Conservation (phyloP, 495 filamentous ascomycete species). For the Ramalina intermedia region DNA sequence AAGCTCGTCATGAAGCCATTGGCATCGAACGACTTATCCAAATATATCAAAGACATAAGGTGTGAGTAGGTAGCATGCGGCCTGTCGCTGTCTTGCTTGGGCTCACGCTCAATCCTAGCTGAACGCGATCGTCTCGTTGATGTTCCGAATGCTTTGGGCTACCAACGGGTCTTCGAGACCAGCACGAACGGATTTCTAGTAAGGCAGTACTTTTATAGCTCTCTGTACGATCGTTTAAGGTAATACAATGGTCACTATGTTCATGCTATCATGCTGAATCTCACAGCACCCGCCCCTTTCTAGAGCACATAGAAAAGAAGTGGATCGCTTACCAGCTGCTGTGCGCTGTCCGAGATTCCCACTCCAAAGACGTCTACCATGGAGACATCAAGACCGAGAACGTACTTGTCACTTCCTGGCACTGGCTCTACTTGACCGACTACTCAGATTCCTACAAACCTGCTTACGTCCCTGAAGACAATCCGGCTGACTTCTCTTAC, state of each 20-base stretch:
- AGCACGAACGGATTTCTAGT: slow-evolving; percentile 82
- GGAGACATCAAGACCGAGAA: slow-evolving; percentile 99
- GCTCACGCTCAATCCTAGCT: slow-evolving; percentile 31
- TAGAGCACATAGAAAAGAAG: slow-evolving; percentile 96
- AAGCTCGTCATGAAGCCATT: slow-evolving; percentile 92
- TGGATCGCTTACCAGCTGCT: slow-evolving; percentile 96
- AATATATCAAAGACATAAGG: slow-evolving; percentile 59
- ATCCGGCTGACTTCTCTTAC: slow-evolving; percentile 93
- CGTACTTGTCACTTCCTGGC: slow-evolving; percentile 93
- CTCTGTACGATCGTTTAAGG: slow-evolving; percentile 90
- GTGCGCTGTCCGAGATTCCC: slow-evolving; percentile 83
- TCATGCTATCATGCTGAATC: not conserved
- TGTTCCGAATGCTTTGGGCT: slow-evolving; percentile 81
- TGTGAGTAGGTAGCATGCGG: slow-evolving; percentile 35
- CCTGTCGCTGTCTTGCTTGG: slow-evolving; percentile 3
- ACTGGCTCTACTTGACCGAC: slow-evolving; percentile 95
- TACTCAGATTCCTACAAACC: slow-evolving; percentile 95
- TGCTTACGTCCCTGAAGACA: slow-evolving; percentile 87
- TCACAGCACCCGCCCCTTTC: slow-evolving; percentile 72
- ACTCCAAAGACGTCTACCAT: slow-evolving; percentile 80
- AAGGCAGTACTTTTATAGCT: slow-evolving; percentile 92
- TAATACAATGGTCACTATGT: slow-evolving; percentile 16
- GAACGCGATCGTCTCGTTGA: slow-evolving; percentile 67
- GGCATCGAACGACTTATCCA: slow-evolving; percentile 55
- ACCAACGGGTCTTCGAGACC: slow-evolving; percentile 82